Percentiles rank a stretch among this genome's conserved stretches.
Conservation (phyloP, 1,284 basidiomycete species). For the Pyrrhoderma noxium region DNA sequence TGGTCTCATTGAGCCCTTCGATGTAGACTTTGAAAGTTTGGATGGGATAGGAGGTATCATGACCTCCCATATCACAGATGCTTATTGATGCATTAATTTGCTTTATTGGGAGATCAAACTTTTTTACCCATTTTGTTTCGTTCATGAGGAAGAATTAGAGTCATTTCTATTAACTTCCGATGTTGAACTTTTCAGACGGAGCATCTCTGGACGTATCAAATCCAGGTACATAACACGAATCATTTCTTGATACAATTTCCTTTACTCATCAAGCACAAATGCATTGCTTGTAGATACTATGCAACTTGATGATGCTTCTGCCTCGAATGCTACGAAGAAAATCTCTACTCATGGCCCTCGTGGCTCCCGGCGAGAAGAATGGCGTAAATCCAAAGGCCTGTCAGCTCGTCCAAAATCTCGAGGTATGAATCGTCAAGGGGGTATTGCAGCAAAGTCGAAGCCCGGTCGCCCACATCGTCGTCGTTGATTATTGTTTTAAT, state of each 20-base stretch:
- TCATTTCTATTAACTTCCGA: neutral
- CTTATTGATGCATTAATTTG: slow-evolving; percentile 4
- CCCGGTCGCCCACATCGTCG: slow-evolving; percentile 64
- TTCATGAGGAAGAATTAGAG: neutral
- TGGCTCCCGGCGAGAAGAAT: slow-evolving; percentile 61
- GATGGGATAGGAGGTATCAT: slow-evolving; percentile 4
- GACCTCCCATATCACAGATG: slow-evolving; percentile 13
- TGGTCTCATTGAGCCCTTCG: slow-evolving; percentile 12
- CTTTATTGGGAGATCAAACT: neutral
- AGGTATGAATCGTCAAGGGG: slow-evolving; percentile 63
- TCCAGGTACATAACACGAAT: slow-evolving; percentile 5
- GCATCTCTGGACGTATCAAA: neutral
- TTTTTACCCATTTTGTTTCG: neutral
- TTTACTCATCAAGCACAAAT: neutral
- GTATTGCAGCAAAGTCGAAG: slow-evolving; percentile 48
- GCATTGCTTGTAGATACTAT: slow-evolving; percentile 39
- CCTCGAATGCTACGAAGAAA: slow-evolving; percentile 28
- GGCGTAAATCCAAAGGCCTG: slow-evolving; percentile 69
- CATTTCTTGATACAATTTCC: neutral
- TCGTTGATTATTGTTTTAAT: slow-evolving; percentile 34
- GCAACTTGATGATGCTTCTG: slow-evolving; percentile 37
- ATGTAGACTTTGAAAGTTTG: slow-evolving; percentile 16
- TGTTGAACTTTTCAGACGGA: neutral
- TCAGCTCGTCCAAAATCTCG: slow-evolving; percentile 39
- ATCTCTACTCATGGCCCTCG: slow-evolving; percentile 73